phyloP scores from a whole-genome alignment of 371 early-diverging fungal genomes.

The Batrachochytrium dendrobatidis region DNA sequence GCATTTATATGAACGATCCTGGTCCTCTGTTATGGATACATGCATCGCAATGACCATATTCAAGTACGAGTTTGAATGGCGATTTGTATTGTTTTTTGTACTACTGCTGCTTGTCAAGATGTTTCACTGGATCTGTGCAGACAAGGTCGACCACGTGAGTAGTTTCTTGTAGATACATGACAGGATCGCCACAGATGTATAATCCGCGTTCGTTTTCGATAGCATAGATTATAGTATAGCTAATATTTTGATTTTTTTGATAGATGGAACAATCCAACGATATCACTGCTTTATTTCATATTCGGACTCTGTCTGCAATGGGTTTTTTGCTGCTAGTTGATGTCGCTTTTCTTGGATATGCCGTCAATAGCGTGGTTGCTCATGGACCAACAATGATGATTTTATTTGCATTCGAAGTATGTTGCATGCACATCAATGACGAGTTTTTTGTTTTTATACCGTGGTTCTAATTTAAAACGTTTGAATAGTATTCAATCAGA shows the following conservation, averaged over 20 bases:
- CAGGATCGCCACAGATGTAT: too few species aligned
- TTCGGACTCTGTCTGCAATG: conserved; percentile 61
- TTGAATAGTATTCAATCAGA: conserved; percentile 73
- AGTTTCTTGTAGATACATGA: too few species aligned
- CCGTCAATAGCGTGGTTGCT: conserved; percentile 51
- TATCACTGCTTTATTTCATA: conserved; percentile 53
- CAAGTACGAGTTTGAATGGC: conserved; percentile 85
- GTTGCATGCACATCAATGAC: neutral
- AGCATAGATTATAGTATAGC: too few species aligned
- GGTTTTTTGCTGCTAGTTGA: conserved; percentile 60
- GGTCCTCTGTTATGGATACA: conserved; percentile 94
- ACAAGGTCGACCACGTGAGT: conserved; percentile 82
- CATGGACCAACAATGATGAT: conserved; percentile 84
- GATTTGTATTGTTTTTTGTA: conserved; percentile 73
- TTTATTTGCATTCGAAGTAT: conserved; percentile 92
- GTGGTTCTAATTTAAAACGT: neutral
- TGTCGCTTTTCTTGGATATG: conserved; percentile 55
- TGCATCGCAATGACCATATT: conserved; percentile 93
- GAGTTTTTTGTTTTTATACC: too few species aligned
- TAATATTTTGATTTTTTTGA: neutral
- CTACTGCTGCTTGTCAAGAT: conserved; percentile 80
- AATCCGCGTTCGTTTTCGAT: too few species aligned
- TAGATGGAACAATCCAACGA: conserved; percentile 82
- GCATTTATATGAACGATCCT: conserved; percentile 90
- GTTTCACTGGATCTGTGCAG: conserved; percentile 92